Evolutionary conservation across 2,329 filamentous ascomycete genomes (phyloP), one percentile per base, ranked within the genome.

Genomic region (Claviceps paspali): DNA sequence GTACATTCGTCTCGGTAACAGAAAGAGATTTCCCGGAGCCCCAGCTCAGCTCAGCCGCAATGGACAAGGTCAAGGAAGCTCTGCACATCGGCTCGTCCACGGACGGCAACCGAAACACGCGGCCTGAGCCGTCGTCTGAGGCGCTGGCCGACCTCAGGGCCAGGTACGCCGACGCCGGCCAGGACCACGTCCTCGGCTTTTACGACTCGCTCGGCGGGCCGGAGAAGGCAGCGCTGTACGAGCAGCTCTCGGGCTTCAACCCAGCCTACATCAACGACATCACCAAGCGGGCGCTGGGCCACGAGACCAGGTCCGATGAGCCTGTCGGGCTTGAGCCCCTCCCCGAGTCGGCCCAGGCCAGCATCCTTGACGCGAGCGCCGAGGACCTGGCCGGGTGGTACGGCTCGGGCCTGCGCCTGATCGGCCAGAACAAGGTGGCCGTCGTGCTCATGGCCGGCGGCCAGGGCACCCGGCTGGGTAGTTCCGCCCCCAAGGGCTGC

Each of bases 371-470:
- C 62, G 92, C 87, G 42, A 74, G 82, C 50, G 59, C 77, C 35
- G 73, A 76, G 41, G 79, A 93, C 54, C 71, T 95, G 44, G 67
- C 83, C 48, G 73, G 70, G 58, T 98, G 88, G 87, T 91, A 94
- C 60, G 65, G 81, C 44, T 67, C 79, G 8, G 82, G 83, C 38
- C 66, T 96, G 22, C 88, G 85, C 55, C 81, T 88, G 28, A 72
- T 93, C 41, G 67, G 76, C 34, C 69, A 84, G 56, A 78, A 82
- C 54, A 76, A 82, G 57, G 72, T 93, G 28, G 70, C 76, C 23
- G 91, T 98, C 14, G 85, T 98, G 36, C 73, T 98, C 52, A 92
- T 98, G 83, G 91, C 91, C 41, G 91, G 91, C 55, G 91, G 91
- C 24, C 91, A 98, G 65, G 91, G 91, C 45, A 98, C 91, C 43